Evolutionary conservation across 805 yeast genomes (phyloP), one percentile per base, ranked within the genome.

Genomic region (Candida namnaoensis): DNA sequence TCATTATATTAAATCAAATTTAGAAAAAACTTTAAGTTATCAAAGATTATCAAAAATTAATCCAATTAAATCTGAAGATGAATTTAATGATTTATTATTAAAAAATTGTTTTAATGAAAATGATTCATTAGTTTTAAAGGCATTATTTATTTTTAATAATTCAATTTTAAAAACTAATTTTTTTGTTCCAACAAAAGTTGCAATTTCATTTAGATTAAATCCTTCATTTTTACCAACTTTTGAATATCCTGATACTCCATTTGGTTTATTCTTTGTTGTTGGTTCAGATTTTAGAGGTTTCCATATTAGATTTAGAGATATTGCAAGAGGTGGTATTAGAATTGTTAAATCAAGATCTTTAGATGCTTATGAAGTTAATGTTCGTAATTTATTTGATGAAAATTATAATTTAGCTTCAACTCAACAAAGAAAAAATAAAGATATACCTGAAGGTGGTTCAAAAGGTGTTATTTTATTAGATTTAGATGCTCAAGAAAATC

Each of bases 401-500:
- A 91, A 93, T 67, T 91, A 93, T 66, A 90, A 90, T 61, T 75
- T 91, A 63, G 98, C 99, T 35, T 78, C 82, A 42, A 91, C 99
- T 36, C 99, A 91, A 66, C 99, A 93, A 69, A 76, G 91, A 51
- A 91, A 91, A 67, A 93, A 91, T 69, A 91, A 91, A 70, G 99
- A 91, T 69, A 93, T 91, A 45, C 98, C 99, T 38, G 99, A 91
- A 71, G 98, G 99, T 60, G 99, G 99, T 33, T 87, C 97, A 35
- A 91, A 91, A 63, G 99, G 99, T 68, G 99, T 93, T 38, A 85
- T 93, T 43, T 73, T 91, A 54, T 72, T 91, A 51, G 90, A 83
- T 56, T 47, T 62, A 41, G 68, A 68, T 36, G 82, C 88, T 23
- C 95, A 85, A 62, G 84, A 77, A 35, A 77, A 81, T 56, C 88